Conservation (phyloP, 441 rosid species). For the Jatropha multifida region DNA sequence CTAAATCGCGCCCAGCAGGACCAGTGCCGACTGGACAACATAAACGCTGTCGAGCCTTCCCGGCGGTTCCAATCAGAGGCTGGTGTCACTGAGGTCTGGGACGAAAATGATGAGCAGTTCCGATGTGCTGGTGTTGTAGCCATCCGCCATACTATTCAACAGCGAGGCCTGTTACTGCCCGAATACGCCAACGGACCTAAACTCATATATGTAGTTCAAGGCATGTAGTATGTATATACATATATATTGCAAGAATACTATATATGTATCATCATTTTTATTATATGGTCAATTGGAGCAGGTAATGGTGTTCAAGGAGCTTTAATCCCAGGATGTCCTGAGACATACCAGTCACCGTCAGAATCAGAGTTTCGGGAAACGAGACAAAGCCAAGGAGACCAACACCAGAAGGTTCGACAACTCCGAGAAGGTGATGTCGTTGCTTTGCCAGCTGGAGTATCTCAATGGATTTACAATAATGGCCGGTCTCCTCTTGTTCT, state of each 20-base stretch:
- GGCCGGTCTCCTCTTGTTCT: constrained; percentile 50
- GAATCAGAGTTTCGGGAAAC: constrained; percentile 22
- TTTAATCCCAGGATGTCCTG: constrained; percentile 65
- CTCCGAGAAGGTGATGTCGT: constrained; percentile 59
- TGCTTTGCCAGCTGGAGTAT: constrained; percentile 55
- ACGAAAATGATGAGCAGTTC: constrained; percentile 36
- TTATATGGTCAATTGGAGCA: constrained; percentile 8
- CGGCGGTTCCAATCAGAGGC: constrained; percentile 44
- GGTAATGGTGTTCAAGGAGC: constrained; percentile 54
- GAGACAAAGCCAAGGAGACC: constrained; percentile 42
- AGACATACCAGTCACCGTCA: constrained; percentile 57
- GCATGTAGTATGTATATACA: constrained; percentile 17
- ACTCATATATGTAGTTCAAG: constrained; percentile 41
- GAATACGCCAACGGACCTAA: constrained; percentile 30
- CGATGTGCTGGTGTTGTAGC: constrained; percentile 40
- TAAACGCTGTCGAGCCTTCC: constrained; percentile 53
- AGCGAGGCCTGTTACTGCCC: constrained; percentile 41
- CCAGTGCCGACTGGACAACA: constrained; percentile 54
- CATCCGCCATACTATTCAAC: constrained; percentile 30
- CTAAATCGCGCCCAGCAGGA: constrained; percentile 26
- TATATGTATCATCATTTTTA: not conserved
- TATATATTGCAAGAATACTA: not conserved
- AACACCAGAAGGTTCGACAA: constrained; percentile 64
- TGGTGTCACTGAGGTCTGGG: constrained; percentile 40
- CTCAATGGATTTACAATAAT: constrained; percentile 70